Evolutionary conservation across 768 basidiomycete species (phyloP).

Genomic region (Hygrophorus russula): DNA sequence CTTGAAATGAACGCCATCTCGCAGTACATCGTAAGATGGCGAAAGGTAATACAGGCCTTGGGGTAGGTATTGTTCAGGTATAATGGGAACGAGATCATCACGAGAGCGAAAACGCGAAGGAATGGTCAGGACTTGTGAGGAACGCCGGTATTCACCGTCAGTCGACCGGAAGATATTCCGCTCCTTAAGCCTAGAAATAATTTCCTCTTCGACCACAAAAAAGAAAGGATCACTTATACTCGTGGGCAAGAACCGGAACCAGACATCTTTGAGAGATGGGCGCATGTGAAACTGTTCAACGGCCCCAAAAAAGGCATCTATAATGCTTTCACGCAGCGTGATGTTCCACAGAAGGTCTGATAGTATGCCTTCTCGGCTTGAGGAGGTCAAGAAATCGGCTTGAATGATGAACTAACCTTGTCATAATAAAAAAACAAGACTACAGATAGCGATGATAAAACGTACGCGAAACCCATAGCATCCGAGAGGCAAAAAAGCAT

Average conservation of each 20-base stretch:
- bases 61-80: not conserved
- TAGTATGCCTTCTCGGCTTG: constrained; percentile 17
- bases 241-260: constrained; percentile 16
- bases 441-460: not conserved
- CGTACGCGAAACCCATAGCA: constrained; percentile 5
- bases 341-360: constrained; percentile 14
- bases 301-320: constrained; percentile 12
- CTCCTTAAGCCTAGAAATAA: constrained; percentile 5
- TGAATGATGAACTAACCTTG: constrained; percentile 16
- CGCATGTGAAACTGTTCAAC: constrained; percentile 9
- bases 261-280: constrained; percentile 10
- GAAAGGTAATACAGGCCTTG: not conserved
- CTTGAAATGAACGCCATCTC: not conserved
- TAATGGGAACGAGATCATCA: not conserved
- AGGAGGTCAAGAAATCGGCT: constrained; percentile 17
- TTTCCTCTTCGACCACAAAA: not conserved
- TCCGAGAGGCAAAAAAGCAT: constrained; percentile 5
- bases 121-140: constrained; percentile 4
- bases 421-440: not conserved
- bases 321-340: constrained; percentile 10
- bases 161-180: constrained; percentile 10
- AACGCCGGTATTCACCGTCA: constrained; percentile 6
- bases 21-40: not conserved
- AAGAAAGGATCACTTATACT: constrained; percentile 11
- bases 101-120: not conserved